These are phyloP conservation scores for Xenoacremonium recifei DNA, from an alignment of 2,329 filamentous ascomycete species.

Conservation along the genomic window DNA sequence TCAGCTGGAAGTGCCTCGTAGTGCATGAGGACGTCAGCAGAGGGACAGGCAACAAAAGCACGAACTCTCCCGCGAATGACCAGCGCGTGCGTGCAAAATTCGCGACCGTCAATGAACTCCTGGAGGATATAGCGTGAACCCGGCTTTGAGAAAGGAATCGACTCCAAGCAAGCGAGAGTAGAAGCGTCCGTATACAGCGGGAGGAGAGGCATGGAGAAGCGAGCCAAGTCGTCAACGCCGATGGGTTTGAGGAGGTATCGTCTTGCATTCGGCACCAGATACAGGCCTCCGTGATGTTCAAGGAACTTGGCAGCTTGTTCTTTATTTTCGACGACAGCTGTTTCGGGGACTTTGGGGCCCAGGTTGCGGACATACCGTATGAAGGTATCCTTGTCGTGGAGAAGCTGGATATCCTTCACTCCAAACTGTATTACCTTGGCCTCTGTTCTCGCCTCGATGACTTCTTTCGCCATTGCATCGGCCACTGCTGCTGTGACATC, in stretches of 20 bases:
- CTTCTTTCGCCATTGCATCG: slow-evolving; percentile 64
- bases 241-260: slow-evolving; percentile 67
- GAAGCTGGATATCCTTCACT: slow-evolving; percentile 49
- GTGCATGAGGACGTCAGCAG: slow-evolving; percentile 62
- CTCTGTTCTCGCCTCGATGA: slow-evolving; percentile 53
- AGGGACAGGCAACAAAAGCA: slow-evolving; percentile 66
- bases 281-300: slow-evolving; percentile 23
- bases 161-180: slow-evolving; percentile 54
- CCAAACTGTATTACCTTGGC: slow-evolving; percentile 66
- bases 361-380: slow-evolving; percentile 54
- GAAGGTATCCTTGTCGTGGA: slow-evolving; percentile 68
- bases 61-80: slow-evolving; percentile 63
- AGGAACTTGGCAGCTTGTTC: slow-evolving; percentile 55
- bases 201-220: slow-evolving; percentile 63
- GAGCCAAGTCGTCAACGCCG: slow-evolving; percentile 57
- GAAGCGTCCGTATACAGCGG: slow-evolving; percentile 52
- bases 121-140: slow-evolving; percentile 51
- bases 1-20: slow-evolving; percentile 58
- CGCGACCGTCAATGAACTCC: slow-evolving; percentile 59
- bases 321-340: slow-evolving; percentile 50
- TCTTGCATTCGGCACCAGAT: slow-evolving; percentile 24
- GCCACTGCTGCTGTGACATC: slow-evolving; percentile 64
- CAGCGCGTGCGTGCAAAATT: slow-evolving; percentile 72
- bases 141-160: slow-evolving; percentile 41
- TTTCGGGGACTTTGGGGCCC: slow-evolving; percentile 53